Evolutionary conservation across 345 rosid species (phyloP), one percentile per base, ranked within the genome.

Genomic region (Brassica cretica): DNA sequence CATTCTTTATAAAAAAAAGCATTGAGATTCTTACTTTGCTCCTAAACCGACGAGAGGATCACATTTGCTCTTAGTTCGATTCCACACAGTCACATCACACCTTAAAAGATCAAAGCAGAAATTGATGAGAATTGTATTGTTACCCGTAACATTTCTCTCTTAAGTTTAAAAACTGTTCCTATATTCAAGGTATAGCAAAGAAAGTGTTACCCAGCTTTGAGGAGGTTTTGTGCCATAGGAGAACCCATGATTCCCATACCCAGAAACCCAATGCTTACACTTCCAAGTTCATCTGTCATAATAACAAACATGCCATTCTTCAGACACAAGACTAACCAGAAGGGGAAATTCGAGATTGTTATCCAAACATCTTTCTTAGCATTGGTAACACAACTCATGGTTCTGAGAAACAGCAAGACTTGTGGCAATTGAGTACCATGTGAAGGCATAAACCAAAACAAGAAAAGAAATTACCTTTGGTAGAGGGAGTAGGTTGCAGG

Each of bases 221-320:
- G 72, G 86, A 94, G 98, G 87, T 94, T 94, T 56, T 82, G 92
- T 27, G 97, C 94, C 98, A 92, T 94, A 33, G 98, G 97, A 68
- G 88, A 71, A 69, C 96, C 98, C 98, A 94, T 94, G 81, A 94
- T 91, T 82, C 98, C 98, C 77, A 89, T 75, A 71, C 98, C 97
- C 29, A 94, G 87, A 86, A 94, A 91, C n/a, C 98, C 98, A 78
- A 94, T 64, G 49, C 86, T 83, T 53, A 82, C 80, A 3, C 84
- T 46, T 51, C 76, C 80, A 56, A 65, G 55, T 32, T 80, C 80
- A 75, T 71, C 83, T 80, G 67, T 6, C 59, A 72, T 10, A 70
- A 6, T 21, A 19, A 44, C 27, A 24, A 64, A 37, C 5, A 25
- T 0, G 66, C 19, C 32, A 70, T 56, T 62, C 32, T 61, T 51